Evolutionary conservation across 1,284 basidiomycete species (phyloP).

Genomic region (Lentinula novae-zelandiae): DNA sequence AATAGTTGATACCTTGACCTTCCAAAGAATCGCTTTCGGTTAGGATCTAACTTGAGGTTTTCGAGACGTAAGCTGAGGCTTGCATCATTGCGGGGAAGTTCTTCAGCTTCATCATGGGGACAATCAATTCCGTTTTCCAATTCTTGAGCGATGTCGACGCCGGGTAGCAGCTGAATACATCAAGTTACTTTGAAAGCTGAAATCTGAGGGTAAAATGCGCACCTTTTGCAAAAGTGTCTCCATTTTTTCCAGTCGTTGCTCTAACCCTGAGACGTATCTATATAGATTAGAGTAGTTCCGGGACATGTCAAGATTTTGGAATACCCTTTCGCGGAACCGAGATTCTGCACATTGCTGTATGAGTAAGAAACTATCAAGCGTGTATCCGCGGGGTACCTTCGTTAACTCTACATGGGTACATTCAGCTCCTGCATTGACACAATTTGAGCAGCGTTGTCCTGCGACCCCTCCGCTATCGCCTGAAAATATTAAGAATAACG

Average conservation of each 20-base stretch:
- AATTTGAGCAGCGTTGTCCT: constrained; percentile 37
- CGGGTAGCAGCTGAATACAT: constrained; percentile 29
- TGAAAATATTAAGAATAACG: constrained; percentile 15
- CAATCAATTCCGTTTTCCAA: constrained; percentile 23
- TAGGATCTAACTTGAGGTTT: constrained; percentile 30
- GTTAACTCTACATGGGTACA: constrained; percentile 40
- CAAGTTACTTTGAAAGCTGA: background rate
- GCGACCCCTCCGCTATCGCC: constrained; percentile 39
- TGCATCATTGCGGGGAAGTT: constrained; percentile 28
- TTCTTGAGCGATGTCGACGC: constrained; percentile 33
- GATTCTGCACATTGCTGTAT: constrained; percentile 22
- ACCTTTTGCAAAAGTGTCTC: constrained; percentile 63
- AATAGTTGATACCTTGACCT: constrained; percentile 31
- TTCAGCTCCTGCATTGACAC: constrained; percentile 31
- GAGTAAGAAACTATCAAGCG: background rate
- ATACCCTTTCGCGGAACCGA: constrained; percentile 38
- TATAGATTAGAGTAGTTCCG: background rate
- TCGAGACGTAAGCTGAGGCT: constrained; percentile 24
- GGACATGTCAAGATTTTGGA: background rate
- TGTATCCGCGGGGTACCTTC: constrained; percentile 26
- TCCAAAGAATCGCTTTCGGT: constrained; percentile 34
- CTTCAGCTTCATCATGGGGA: constrained; percentile 18
- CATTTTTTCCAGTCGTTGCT: constrained; percentile 68
- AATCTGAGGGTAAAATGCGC: constrained; percentile 18
- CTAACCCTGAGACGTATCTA: constrained; percentile 71